These are phyloP conservation scores for Telopea speciosissima DNA, from an alignment of 177 flowering plant species.

Conservation along the genomic window DNA sequence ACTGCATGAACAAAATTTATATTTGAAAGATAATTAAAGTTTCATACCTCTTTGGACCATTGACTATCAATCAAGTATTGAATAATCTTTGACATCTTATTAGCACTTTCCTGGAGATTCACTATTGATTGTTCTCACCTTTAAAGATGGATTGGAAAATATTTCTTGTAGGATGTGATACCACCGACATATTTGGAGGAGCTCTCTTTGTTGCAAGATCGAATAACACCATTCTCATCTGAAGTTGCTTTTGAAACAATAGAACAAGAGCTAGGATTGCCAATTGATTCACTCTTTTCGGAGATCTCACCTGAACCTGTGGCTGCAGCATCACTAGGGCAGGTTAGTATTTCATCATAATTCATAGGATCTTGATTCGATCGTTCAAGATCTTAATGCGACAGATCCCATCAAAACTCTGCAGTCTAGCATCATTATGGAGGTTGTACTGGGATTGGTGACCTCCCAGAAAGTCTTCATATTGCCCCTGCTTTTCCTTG, in stretches of 20 bases:
- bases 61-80: no score
- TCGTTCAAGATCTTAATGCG: neutral
- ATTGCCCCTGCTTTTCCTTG: neutral
- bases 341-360: constrained; percentile 41
- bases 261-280: constrained; percentile 73
- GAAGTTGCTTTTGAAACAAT: constrained; percentile 71
- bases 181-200: constrained; percentile 87
- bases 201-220: constrained; percentile 91
- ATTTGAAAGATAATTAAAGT: no score
- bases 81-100: no score
- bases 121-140: no score
- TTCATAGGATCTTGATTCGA: neutral
- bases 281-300: constrained; percentile 68
- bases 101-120: no score
- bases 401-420: neutral
- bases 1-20: no score
- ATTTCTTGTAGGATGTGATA: constrained; percentile 64
- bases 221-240: constrained; percentile 80
- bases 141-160: neutral
- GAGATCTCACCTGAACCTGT: constrained; percentile 86
- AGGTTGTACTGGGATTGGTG: neutral
- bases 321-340: constrained; percentile 99
- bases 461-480: neutral
- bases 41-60: no score
- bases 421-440: neutral